A percentile compares a stretch with the other conserved stretches of the same genome.
Evolutionary conservation across 164 flowering plant genomes (phyloP).

Genomic region (Aristolochia californica): DNA sequence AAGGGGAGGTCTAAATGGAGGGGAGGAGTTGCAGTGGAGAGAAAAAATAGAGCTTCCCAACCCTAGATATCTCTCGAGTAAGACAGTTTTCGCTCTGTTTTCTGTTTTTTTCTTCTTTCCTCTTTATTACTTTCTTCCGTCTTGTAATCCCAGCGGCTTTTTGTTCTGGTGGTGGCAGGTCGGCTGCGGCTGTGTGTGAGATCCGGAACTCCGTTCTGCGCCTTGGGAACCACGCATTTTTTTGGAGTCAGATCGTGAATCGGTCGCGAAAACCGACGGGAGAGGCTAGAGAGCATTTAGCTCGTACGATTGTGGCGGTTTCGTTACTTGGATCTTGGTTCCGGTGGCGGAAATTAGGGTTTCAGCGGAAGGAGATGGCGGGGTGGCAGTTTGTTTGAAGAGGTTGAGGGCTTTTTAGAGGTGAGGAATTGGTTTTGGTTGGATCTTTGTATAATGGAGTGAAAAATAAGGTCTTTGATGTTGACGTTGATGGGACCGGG

Average conservation of each 20-base stretch:
- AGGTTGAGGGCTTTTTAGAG: not conserved
- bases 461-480: not conserved
- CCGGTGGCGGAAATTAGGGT: constrained; percentile 1
- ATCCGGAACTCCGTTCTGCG: constrained; percentile 2
- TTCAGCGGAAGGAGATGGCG: not conserved
- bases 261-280: not conserved
- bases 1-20: not conserved
- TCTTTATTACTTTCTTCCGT: not conserved
- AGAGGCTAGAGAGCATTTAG: not conserved
- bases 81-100: too few species aligned
- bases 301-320: not conserved
- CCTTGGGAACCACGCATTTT: constrained; percentile 2
- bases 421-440: not conserved
- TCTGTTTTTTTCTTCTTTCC: not conserved
- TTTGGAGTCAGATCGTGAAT: constrained; percentile 3
- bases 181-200: not conserved
- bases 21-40: constrained; percentile 1
- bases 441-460: constrained; percentile 5
- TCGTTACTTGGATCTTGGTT: not conserved
- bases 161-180: not conserved
- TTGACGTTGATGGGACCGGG: not conserved
- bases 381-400: too few species aligned
- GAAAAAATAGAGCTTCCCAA: constrained; percentile 2
- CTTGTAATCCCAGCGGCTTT: not conserved
- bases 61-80: not conserved